phyloP scores from a whole-genome alignment of 1,284 basidiomycete genomes.

The Trichosporon coremiiforme region DNA sequence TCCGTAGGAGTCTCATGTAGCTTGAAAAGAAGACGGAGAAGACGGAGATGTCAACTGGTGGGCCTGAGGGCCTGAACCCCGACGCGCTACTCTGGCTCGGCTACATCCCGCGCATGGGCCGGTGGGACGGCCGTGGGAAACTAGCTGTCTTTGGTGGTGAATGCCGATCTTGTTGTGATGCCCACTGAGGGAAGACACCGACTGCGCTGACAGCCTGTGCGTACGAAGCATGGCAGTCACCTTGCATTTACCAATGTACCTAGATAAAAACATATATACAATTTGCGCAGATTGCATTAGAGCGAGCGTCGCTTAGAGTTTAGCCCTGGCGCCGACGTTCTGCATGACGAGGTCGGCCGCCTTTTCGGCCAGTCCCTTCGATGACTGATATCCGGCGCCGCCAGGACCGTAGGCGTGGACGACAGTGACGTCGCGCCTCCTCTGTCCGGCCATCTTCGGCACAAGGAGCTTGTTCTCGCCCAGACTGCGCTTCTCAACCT shows the following conservation, averaged over 20 bases:
- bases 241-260: background rate
- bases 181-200: too few species aligned
- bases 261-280: background rate
- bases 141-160: background rate
- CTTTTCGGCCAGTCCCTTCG: conserved; percentile 50
- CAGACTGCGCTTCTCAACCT: conserved; percentile 62
- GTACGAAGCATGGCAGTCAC: background rate
- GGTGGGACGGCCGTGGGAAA: conserved; percentile 2
- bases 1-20: background rate
- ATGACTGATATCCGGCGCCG: conserved; percentile 49
- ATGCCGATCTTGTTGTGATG: background rate
- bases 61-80: background rate
- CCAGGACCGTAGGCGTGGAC: conserved; percentile 70
- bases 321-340: conserved; percentile 18
- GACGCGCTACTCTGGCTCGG: background rate
- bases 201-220: background rate
- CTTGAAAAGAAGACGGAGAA: background rate
- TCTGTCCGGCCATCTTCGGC: conserved; percentile 53
- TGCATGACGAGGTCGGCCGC: conserved; percentile 40
- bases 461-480: conserved; percentile 41
- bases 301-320: conserved; percentile 17
- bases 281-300: background rate
- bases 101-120: background rate
- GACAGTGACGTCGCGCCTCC: conserved; percentile 58
- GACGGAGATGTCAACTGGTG: background rate